Evolutionary conservation across 2,329 filamentous ascomycete species (phyloP).

Genomic region (Apiospora pterosperma): DNA sequence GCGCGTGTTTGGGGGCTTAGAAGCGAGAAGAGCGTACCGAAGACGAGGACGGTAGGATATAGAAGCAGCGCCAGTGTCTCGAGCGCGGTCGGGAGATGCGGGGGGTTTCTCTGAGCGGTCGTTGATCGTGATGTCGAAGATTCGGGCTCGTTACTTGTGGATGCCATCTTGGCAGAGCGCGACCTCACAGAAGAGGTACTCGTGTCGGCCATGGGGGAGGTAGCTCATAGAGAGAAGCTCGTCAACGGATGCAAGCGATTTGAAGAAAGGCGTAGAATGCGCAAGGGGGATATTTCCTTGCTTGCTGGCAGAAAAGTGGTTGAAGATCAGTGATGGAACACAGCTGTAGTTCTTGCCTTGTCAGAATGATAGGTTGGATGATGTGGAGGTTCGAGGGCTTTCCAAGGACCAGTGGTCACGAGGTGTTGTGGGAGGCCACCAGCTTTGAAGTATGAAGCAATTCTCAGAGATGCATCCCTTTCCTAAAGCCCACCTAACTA

Average conservation of each 20-base stretch:
- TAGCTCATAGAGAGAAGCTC: not conserved
- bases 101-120: conserved; percentile 37
- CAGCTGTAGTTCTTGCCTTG: not conserved
- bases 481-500: not conserved
- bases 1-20: conserved; percentile 70
- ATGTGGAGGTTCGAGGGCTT: not conserved
- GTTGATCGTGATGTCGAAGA: not conserved
- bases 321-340: not conserved
- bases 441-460: not conserved
- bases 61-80: conserved; percentile 62
- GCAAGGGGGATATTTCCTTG: not conserved
- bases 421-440: not conserved
- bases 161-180: conserved; percentile 20
- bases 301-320: not conserved
- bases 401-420: not conserved
- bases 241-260: not conserved
- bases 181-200: conserved; percentile 17
- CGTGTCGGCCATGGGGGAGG: conserved; percentile 16
- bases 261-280: not conserved
- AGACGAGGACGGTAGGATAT: conserved; percentile 75
- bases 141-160: conserved; percentile 7
- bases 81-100: conserved; percentile 66
- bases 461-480: not conserved
- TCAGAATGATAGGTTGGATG: not conserved
- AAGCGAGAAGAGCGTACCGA: conserved; percentile 77